Conservation (phyloP, 2,329 filamentous ascomycete genomes). For the Cladorrhinum sp. region DNA sequence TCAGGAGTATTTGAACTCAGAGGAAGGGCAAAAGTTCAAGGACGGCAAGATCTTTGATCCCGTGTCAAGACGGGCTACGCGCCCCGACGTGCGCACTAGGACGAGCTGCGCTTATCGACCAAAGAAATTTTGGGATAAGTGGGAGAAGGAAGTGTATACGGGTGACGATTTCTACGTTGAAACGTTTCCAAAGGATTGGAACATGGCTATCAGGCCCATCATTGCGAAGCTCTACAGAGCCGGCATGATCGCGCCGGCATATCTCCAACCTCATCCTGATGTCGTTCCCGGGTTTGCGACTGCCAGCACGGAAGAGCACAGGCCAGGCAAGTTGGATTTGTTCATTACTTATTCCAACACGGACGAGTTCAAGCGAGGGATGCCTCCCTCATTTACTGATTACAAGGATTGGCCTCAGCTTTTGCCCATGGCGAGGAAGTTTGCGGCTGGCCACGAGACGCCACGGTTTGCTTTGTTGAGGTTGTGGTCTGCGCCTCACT, state of each 20-base stretch:
- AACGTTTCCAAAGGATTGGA: conserved; percentile 7
- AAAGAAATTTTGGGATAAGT: conserved; percentile 38
- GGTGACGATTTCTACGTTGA: conserved; percentile 3
- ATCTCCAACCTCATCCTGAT: conserved; percentile 28
- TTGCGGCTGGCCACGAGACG: conserved; percentile 32
- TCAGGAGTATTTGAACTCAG: conserved; percentile 35
- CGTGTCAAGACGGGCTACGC: conserved; percentile 35
- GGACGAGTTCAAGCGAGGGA: conserved; percentile 21
- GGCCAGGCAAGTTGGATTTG: conserved; percentile 36
- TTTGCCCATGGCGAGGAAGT: conserved; percentile 29
- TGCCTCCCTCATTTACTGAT: conserved; percentile 32
- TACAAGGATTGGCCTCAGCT: conserved; percentile 35
- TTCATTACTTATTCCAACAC: conserved; percentile 41
- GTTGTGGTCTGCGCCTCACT: conserved; percentile 47
- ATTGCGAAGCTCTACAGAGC: conserved; percentile 39
- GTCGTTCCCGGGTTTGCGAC: conserved; percentile 37
- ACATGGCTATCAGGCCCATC: conserved; percentile 8
- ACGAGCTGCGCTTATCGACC: conserved; percentile 37
- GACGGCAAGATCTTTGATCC: conserved; percentile 39
- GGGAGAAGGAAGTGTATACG: conserved; percentile 30
- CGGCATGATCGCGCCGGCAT: conserved; percentile 38
- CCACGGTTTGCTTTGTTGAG: conserved; percentile 41
- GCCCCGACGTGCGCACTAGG: conserved; percentile 37
- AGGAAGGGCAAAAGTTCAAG: conserved; percentile 34
- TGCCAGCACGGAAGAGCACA: conserved; percentile 36